Percentiles rank a stretch among this genome's conserved stretches.
Evolutionary conservation across 169 alveolate species (phyloP).

Genomic region (Plasmodium vinckei): DNA sequence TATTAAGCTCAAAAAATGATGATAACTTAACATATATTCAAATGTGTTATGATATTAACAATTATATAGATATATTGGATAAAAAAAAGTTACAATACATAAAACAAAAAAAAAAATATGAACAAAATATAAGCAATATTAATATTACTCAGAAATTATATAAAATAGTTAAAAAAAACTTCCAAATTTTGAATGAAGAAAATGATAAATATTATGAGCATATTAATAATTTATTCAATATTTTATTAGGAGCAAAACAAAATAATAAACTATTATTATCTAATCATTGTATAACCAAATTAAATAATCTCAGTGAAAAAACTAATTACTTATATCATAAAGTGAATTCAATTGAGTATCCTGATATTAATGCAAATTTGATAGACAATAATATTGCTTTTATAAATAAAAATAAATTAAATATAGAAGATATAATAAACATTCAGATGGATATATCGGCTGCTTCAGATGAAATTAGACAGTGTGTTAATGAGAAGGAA

Average conservation of each 20-base stretch:
- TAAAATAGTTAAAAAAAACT: slow-evolving; percentile 31
- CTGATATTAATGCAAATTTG: slow-evolving; percentile 1
- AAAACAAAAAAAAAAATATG: slow-evolving; percentile 24
- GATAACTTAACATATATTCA: slow-evolving; percentile 11
- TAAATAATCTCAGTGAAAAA: slow-evolving; percentile 24
- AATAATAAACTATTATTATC: slow-evolving; percentile 5
- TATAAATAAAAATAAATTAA: slow-evolving; percentile 16
- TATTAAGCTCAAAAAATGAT: slow-evolving; percentile 21
- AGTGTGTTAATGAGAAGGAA: slow-evolving; percentile 5
- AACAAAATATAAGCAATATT: slow-evolving; percentile 18
- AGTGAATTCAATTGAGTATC: slow-evolving; percentile 13
- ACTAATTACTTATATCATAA: neutral
- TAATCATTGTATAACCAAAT: slow-evolving; percentile 7
- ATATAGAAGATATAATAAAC: slow-evolving; percentile 7
- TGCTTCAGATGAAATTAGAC: slow-evolving; percentile 4
- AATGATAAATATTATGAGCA: slow-evolving; percentile 2
- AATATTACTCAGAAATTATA: slow-evolving; percentile 26
- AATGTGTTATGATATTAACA: slow-evolving; percentile 19
- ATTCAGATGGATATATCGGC: slow-evolving; percentile 2
- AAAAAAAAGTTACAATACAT: slow-evolving; percentile 25
- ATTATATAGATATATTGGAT: slow-evolving; percentile 22
- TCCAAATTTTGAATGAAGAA: slow-evolving; percentile 29
- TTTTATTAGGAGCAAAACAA: slow-evolving; percentile 10
- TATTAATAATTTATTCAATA: slow-evolving; percentile 21
- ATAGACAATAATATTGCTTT: slow-evolving; percentile 22